Evolutionary conservation across 2,329 filamentous ascomycete species (phyloP), one percentile per base, ranked within the genome.

Genomic region (Ceratocystis alfenasii): DNA sequence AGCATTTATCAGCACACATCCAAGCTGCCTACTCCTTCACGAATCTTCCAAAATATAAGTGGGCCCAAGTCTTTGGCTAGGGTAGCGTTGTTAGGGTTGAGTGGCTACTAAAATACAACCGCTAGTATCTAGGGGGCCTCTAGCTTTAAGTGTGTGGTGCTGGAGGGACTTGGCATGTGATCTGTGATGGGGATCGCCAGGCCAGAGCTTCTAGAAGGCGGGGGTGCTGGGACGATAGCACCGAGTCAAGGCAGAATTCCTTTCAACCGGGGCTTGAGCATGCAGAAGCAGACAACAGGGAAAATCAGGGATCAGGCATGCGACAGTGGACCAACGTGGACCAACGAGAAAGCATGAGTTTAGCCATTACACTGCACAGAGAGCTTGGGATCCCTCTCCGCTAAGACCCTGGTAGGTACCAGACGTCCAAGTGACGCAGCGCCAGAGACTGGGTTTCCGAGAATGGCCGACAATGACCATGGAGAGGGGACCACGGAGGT

Each of bases 401-500:
- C 33, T 10, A 36, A 36, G 53, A 57, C 53, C 53, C 53, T 30
- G 53, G 53, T 8, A n/a, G 33, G n/a, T 20, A n/a, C 7, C 33
- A 36, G 33, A 36, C 33, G 33, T 36, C 33, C 33, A 36, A 36
- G 33, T 36, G 33, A 36, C 33, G 33, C 33, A 36, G 33, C 8
- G 33, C 33, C 33, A 36, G 33, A 36, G 33, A 30, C 33, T 36
- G n/a, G 7, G n/a, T 45, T 68, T 65, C 67, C 67, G 67, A 62
- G 62, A 68, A 65, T 68, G 67, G 67, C 67, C 67, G 67, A 68
- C 62, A 62, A 2, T 48, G 45, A 17, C 5, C 45, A 53, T 25
- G 48, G 25, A 30, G 4, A 3, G 7, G 28, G 22, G 22, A 17
- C 28, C 28, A 17, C 17, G n/a, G 28, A n/a, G 3, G 15, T 57